phyloP scores from a whole-genome alignment of 768 basidiomycete genomes.

The Gelatoporia subvermispora region DNA sequence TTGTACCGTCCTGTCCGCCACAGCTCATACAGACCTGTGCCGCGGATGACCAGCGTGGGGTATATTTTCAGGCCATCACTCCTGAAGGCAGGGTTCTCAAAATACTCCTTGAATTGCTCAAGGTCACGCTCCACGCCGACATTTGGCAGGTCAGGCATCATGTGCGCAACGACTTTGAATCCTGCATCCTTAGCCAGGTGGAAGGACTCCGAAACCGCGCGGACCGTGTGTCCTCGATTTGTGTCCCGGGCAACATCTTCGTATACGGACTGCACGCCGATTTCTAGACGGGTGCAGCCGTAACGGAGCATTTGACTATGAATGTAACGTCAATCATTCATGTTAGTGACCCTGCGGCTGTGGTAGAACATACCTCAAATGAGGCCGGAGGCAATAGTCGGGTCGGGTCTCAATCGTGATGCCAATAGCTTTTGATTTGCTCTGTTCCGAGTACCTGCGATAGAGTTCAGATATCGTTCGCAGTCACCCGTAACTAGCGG shows the following conservation, averaged over 20 bases:
- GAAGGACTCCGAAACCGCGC: slow-evolving; percentile 94
- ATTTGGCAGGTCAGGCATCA: slow-evolving; percentile 99
- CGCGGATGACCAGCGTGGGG: slow-evolving; percentile 95
- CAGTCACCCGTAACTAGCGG: background rate
- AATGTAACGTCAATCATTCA: background rate
- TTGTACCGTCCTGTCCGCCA: slow-evolving; percentile 98
- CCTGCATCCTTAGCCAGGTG: slow-evolving; percentile 98
- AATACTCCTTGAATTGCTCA: slow-evolving; percentile 99
- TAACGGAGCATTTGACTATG: slow-evolving; percentile 96
- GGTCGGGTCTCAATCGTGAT: slow-evolving; percentile 99
- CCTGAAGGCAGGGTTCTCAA: slow-evolving; percentile 96
- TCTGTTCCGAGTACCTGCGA: slow-evolving; percentile 87
- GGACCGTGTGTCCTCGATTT: slow-evolving; percentile 97
- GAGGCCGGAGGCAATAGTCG: slow-evolving; percentile 95
- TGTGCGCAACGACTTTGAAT: slow-evolving; percentile 99
- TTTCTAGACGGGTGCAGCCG: slow-evolving; percentile 96
- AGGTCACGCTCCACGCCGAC: slow-evolving; percentile 96
- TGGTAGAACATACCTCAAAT: slow-evolving; percentile 60
- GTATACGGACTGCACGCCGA: slow-evolving; percentile 98
- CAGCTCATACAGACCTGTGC: slow-evolving; percentile 92
- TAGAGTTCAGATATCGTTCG: background rate
- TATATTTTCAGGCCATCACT: slow-evolving; percentile 98
- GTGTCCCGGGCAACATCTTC: slow-evolving; percentile 99
- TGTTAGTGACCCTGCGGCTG: background rate
- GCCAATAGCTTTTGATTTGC: slow-evolving; percentile 97